Conservation (phyloP, 352 stramenopile species). For the Elongisporangium prolatum region DNA sequence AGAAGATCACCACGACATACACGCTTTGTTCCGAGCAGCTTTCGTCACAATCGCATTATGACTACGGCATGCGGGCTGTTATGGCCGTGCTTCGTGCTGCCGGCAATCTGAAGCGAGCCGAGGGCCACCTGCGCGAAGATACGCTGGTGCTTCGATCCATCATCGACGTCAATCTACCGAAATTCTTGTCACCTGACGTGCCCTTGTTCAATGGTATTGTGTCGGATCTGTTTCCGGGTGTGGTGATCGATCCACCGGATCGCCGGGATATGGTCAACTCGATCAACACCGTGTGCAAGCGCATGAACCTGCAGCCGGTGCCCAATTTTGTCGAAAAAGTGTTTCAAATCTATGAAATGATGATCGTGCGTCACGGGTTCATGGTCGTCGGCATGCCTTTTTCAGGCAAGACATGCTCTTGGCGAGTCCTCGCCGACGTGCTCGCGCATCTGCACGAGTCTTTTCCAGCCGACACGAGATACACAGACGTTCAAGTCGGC, state of each 20-base stretch:
- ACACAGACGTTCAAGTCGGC: conserved; percentile 66
- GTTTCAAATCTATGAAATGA: conserved; percentile 96
- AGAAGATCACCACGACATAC: conserved; percentile 94
- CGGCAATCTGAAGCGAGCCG: conserved; percentile 87
- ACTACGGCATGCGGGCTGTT: conserved; percentile 94
- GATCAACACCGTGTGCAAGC: conserved; percentile 76
- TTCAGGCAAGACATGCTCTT: conserved; percentile 91
- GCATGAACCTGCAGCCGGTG: conserved; percentile 83
- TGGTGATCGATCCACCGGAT: conserved; percentile 86
- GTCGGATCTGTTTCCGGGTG: conserved; percentile 91
- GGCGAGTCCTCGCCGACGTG: conserved; percentile 87
- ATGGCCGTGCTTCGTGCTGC: conserved; percentile 92
- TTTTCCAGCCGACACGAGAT: conserved; percentile 62
- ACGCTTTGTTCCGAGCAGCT: conserved; percentile 94
- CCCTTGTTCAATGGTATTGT: conserved; percentile 94
- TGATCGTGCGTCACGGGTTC: conserved; percentile 94
- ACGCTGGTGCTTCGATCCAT: conserved; percentile 90
- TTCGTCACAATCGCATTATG: conserved; percentile 93
- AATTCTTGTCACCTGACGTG: conserved; percentile 92
- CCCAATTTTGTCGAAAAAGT: conserved; percentile 91
- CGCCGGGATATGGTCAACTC: conserved; percentile 79
- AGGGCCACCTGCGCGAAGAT: conserved; percentile 79
- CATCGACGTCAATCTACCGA: conserved; percentile 93
- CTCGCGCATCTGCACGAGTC: conserved; percentile 70
- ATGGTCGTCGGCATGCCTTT: conserved; percentile 96